A percentile compares a stretch with the other conserved stretches of the same genome.
Evolutionary conservation across 768 basidiomycete genomes (phyloP).

Genomic region (Scleroderma citrinum): DNA sequence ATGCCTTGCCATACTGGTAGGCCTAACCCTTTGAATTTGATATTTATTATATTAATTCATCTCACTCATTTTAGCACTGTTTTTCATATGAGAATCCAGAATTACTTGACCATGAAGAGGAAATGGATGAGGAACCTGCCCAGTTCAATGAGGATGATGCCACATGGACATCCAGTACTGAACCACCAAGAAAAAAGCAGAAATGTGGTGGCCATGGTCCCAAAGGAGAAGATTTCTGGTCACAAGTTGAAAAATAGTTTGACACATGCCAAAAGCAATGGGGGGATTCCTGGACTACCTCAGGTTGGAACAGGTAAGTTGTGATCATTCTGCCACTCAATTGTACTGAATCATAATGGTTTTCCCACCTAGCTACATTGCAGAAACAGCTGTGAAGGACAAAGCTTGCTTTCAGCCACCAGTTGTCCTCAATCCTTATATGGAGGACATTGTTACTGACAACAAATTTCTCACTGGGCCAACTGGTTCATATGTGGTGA

Average conservation of each 20-base stretch:
- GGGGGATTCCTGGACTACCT: background rate
- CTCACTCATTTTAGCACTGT: background rate
- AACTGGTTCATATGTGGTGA: too few species aligned
- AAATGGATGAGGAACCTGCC: background rate
- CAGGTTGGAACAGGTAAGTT: too few species aligned
- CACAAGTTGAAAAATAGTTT: background rate
- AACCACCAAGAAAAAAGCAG: background rate
- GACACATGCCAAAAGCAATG: background rate
- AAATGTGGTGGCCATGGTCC: background rate
- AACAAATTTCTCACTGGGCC: too few species aligned
- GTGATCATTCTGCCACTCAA: too few species aligned
- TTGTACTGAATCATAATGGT: too few species aligned
- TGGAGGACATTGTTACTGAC: too few species aligned
- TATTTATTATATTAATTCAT: background rate
- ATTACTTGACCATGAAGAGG: background rate
- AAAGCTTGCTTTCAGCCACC: too few species aligned
- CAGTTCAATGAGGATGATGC: background rate
- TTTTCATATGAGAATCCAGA: background rate
- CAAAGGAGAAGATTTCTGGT: background rate
- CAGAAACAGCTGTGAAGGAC: too few species aligned
- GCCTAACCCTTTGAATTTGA: background rate
- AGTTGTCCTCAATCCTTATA: too few species aligned
- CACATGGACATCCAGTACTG: background rate
- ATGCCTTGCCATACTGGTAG: background rate
- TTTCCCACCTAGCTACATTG: too few species aligned